Percentiles rank a stretch among this genome's conserved stretches.
phyloP scores from a whole-genome alignment of 2,329 filamentous ascomycete species.

The Hypoxylon sp. region DNA sequence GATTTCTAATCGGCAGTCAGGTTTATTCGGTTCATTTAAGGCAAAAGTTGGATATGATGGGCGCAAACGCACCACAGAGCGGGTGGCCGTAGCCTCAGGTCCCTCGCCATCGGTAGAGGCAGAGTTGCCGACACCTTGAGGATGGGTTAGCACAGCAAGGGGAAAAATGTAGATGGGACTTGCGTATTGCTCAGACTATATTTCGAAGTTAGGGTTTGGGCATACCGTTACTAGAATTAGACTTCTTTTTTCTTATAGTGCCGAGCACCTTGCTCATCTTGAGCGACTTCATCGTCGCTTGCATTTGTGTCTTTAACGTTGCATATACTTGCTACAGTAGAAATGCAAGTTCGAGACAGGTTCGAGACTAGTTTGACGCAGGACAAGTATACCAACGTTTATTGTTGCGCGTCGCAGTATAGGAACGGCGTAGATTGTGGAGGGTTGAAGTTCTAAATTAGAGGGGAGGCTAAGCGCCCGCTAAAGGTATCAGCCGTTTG shows the following conservation, averaged over 20 bases:
- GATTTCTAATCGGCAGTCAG: slow-evolving; percentile 69
- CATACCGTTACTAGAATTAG: slow-evolving; percentile 49
- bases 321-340: slow-evolving; percentile 22
- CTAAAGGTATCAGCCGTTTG: slow-evolving; percentile 6
- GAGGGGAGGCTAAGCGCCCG: slow-evolving; percentile 5
- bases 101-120: slow-evolving; percentile 64
- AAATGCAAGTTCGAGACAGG: slow-evolving; percentile 11
- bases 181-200: slow-evolving; percentile 8
- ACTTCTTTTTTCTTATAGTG: slow-evolving; percentile 66
- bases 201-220: slow-evolving; percentile 20
- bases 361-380: slow-evolving; percentile 8
- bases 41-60: slow-evolving; percentile 13
- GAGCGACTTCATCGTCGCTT: slow-evolving; percentile 62
- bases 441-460: slow-evolving; percentile 13
- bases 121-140: slow-evolving; percentile 45
- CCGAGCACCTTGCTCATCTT: slow-evolving; percentile 71
- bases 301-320: slow-evolving; percentile 7
- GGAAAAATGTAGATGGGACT: slow-evolving; percentile 29
- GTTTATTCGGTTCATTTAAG: slow-evolving; percentile 29
- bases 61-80: slow-evolving; percentile 73
- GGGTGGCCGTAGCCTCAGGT: slow-evolving; percentile 76
- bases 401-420: slow-evolving; percentile 24
- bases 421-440: slow-evolving; percentile 1
- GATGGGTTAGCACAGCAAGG: background rate
- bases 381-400: slow-evolving; percentile 3